These are phyloP conservation scores for Colletotrichum noveboracense DNA, from an alignment of 2,329 filamentous ascomycete species.

Conservation along the genomic window DNA sequence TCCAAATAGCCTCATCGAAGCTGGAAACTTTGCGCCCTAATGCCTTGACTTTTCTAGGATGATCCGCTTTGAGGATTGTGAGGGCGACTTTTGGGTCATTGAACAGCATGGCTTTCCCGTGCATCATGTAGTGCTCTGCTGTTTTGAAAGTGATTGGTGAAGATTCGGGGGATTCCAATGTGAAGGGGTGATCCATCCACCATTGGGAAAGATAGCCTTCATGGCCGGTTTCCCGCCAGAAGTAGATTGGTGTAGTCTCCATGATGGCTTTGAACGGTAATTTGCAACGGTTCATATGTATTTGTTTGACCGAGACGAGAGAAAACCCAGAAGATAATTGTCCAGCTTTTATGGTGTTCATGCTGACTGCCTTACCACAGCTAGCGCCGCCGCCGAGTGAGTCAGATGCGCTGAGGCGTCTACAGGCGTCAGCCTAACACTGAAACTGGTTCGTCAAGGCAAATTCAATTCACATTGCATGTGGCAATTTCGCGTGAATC, in stretches of 20 bases:
- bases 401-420: not conserved
- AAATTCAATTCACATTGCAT: not conserved
- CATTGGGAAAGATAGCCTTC: constrained; percentile 68
- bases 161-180: constrained; percentile 42
- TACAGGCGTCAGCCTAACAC: not conserved
- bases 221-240: constrained; percentile 52
- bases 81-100: constrained; percentile 46
- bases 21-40: constrained; percentile 60
- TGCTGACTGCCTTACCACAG: not conserved
- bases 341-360: not conserved
- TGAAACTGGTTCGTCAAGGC: not conserved
- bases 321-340: fast-evolving
- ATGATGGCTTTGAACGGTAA: not conserved
- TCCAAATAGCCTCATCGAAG: constrained; percentile 60
- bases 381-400: constrained; percentile 4
- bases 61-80: constrained; percentile 51
- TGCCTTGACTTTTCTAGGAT: constrained; percentile 53
- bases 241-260: constrained; percentile 38
- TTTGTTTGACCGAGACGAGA: fast-evolving
- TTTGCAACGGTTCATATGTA: not conserved
- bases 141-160: constrained; percentile 47
- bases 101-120: constrained; percentile 58
- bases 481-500: not conserved
- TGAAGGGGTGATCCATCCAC: constrained; percentile 45
- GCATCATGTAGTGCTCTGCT: constrained; percentile 64